Base-by-base conservation (phyloP, 2,329 filamentous ascomycete species). In the Huntiella savannae region DNA sequence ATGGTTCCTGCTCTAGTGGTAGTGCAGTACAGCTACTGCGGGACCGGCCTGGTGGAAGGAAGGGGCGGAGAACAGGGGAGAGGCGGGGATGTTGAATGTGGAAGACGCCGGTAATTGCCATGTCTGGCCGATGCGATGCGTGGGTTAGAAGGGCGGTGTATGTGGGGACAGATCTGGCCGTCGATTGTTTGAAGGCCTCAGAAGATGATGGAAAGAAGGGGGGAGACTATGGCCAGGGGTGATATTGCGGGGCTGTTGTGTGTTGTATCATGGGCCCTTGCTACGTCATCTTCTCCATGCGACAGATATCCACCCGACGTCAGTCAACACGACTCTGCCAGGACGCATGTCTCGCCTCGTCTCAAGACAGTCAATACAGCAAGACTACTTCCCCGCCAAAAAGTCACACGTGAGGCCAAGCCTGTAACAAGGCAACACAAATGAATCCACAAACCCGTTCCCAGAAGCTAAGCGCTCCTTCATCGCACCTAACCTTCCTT, bases 121-220 rank as follows among this genome's bases (percentile, higher is more conserved):
- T 33, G n/a, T 10, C 39, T 47, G 33, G 45, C 40, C 40, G 34
- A 41, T 37, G 40, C 22, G 22, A 28, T 28, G 22, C 22, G 22
- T 7, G 22, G 22, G 22, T 2, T 28, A 28, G 6, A 28, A 28
- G 22, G 22, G 22, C 22, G 22, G 22, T 28, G 22, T 28, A 28
- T 28, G 22, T 28, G 22, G 22, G 22, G 22, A 28, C 22, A 5
- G 22, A 28, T 28, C 22, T 43, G 47, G 47, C 36, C 28, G 11
- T 12, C 16, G 15, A 46, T 17, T 12, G 22, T 39, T 16, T 33
- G 34, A 40, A 40, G 36, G n/a, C 19, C 8, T 22, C 8, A 43
- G 19, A 16, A 36, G 16, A 16, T 40, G 36, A 33, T 5, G 40
- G 19, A 46, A 6, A 40, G 33, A 17, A 13, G n/a, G 17, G 39